These are phyloP conservation scores for Aspergillus oerlinghausenensis DNA, from an alignment of 2,329 filamentous ascomycete genomes.

Conservation along the genomic window DNA sequence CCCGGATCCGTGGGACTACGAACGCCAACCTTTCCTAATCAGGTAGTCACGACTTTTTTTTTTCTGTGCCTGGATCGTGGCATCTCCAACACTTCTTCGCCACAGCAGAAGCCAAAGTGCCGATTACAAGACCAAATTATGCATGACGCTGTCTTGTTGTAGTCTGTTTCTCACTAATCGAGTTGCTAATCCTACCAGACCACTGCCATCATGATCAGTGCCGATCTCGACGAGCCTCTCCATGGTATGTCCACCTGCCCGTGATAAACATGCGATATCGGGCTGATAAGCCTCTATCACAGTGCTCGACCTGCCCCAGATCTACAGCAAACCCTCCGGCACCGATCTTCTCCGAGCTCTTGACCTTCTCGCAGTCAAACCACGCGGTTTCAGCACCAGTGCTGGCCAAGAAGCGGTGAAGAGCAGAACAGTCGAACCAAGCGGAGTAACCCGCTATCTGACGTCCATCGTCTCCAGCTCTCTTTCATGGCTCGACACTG, in stretches of 20 bases:
- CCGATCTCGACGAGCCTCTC: constrained; percentile 33
- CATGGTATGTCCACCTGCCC: constrained; percentile 28
- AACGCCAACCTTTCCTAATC: constrained; percentile 28
- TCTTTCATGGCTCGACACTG: constrained; percentile 43
- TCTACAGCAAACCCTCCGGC: constrained; percentile 70
- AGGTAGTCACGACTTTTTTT: constrained; percentile 28
- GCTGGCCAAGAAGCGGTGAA: constrained; percentile 23
- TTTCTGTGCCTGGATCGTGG: constrained; percentile 14
- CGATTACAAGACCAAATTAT: constrained; percentile 6
- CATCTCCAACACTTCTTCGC: constrained; percentile 14
- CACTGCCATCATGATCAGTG: constrained; percentile 28
- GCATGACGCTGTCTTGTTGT: background rate
- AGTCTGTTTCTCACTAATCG: background rate
- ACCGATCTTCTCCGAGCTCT: constrained; percentile 61
- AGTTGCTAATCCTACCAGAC: background rate
- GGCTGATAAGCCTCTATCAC: constrained; percentile 28
- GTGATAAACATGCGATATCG: constrained; percentile 19
- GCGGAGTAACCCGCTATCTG: constrained; percentile 42
- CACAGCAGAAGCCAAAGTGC: constrained; percentile 6
- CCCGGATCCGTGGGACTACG: constrained; percentile 24
- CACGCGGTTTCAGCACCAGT: constrained; percentile 45
- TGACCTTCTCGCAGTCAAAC: constrained; percentile 60
- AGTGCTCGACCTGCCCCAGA: constrained; percentile 75
- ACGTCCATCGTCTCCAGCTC: constrained; percentile 45
- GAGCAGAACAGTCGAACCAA: constrained; percentile 31